Conservation (phyloP, 192 early-diverging fungal species). For the Podila minutissima region DNA sequence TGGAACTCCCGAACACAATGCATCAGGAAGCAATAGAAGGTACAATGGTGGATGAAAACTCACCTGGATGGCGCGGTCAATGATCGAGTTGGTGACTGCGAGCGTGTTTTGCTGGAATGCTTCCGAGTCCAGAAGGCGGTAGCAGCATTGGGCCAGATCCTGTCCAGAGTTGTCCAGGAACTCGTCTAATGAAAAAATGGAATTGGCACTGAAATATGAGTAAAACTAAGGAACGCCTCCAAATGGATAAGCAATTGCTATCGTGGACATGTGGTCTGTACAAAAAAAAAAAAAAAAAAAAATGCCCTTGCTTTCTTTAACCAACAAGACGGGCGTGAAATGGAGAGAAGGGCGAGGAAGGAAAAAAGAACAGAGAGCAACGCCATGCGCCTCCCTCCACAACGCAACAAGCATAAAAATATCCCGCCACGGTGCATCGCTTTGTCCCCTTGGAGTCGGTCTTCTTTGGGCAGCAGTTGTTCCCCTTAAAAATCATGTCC, state of each 20-base stretch:
- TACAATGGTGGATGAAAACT: neutral
- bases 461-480: too few species aligned
- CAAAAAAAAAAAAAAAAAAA: neutral
- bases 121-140: slow-evolving; percentile 62
- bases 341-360: neutral
- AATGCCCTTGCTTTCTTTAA: too few species aligned
- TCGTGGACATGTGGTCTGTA: neutral
- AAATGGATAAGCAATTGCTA: neutral
- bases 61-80: slow-evolving; percentile 47
- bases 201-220: neutral
- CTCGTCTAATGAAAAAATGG: slow-evolving; percentile 45
- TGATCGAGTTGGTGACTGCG: slow-evolving; percentile 18
- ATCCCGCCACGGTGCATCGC: neutral
- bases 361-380: neutral
- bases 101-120: slow-evolving; percentile 51
- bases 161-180: slow-evolving; percentile 47
- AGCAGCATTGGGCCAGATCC: slow-evolving; percentile 57
- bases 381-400: neutral
- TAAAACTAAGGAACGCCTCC: neutral
- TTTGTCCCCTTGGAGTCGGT: too few species aligned
- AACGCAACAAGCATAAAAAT: neutral
- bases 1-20: neutral
- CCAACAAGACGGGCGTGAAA: neutral
- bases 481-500: too few species aligned
- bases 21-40: too few species aligned